Base-by-base conservation (phyloP, 441 rosid genomes). In the Populus hybrid region DNA sequence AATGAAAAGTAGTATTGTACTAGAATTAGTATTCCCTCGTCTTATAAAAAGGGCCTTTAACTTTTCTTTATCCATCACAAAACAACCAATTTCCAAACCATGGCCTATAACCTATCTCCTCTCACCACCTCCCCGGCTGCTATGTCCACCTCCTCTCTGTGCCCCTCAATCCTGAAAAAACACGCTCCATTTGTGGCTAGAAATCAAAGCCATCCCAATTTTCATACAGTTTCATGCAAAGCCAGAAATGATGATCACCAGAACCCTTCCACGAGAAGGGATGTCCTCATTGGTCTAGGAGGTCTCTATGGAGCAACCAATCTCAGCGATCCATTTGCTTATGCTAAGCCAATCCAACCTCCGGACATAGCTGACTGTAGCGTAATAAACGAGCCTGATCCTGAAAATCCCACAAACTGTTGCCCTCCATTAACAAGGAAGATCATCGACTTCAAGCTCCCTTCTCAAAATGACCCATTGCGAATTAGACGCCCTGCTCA, bases 401-500 rank as follows among this genome's bases (percentile, higher is more conserved):
- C 87, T 5, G 85, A 71, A 28, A 67, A 53, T n/a, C 80, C 82
- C 50, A 73, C 72, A 12, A 87, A 88, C 67, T 90, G 94, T 73
- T 90, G 91, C 85, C 94, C 92, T 21, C 91, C 92, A 18, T 18
- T 61, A 2, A 26, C 77, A 0, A 59, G 83, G 3, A 82, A 74
- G 8, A 81, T 86, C 80, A 0, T 82, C 3, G 89, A 90, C 79
- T 90, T 89, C 82, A 84, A 84, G 71, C 85, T 71, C 7, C 86
- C 87, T 42, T 36, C 79, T 34, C 70, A 82, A 28, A 82, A 77
- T 68, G 42, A 79, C 0, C 80, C 81, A 0, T 10, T 84, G 35
- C 83, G 90, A 0, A 35, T 86, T 20, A 67, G 94, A 26, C 89
- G 89, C 0, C 90, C 94, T 0, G 90, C 91, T 53, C 94, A 90